phyloP scores from a whole-genome alignment of 2,329 filamentous ascomycete genomes.

The Fulvia fulva region DNA sequence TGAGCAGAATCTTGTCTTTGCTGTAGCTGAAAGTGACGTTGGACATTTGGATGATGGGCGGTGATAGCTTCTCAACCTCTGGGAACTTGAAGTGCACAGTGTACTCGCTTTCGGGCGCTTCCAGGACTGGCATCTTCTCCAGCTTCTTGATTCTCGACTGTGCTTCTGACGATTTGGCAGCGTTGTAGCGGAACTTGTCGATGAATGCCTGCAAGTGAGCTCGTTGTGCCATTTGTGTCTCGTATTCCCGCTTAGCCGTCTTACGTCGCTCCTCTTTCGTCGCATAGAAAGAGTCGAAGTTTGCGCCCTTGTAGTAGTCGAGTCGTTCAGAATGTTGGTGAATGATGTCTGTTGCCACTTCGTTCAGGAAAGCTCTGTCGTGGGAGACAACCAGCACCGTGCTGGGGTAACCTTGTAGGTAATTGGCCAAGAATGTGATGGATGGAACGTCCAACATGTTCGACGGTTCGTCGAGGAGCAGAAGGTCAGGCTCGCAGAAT shows the following conservation, averaged over 20 bases:
- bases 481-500: slow-evolving; percentile 94
- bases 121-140: slow-evolving; percentile 90
- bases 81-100: slow-evolving; percentile 96
- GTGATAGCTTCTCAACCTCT: slow-evolving; percentile 94
- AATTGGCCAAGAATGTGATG: slow-evolving; percentile 95
- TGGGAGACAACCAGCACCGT: slow-evolving; percentile 95
- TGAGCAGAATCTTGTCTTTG: slow-evolving; percentile 72
- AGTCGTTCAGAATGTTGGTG: slow-evolving; percentile 96
- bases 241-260: slow-evolving; percentile 93
- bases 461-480: slow-evolving; percentile 89
- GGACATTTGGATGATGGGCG: slow-evolving; percentile 96
- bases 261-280: slow-evolving; percentile 97
- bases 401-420: slow-evolving; percentile 89
- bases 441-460: slow-evolving; percentile 99
- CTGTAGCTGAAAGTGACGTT: slow-evolving; percentile 87
- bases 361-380: slow-evolving; percentile 98
- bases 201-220: slow-evolving; percentile 97
- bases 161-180: slow-evolving; percentile 95
- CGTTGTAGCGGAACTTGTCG: slow-evolving; percentile 99
- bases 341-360: slow-evolving; percentile 98
- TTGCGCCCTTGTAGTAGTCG: slow-evolving; percentile 97
- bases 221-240: slow-evolving; percentile 93
- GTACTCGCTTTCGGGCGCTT: slow-evolving; percentile 89
- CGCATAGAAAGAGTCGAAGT: slow-evolving; percentile 94
- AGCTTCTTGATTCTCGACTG: slow-evolving; percentile 99